Evolutionary conservation across 257 asterid genomes (phyloP), one percentile per base, ranked within the genome.

Genomic region (Osmanthus fragrans): DNA sequence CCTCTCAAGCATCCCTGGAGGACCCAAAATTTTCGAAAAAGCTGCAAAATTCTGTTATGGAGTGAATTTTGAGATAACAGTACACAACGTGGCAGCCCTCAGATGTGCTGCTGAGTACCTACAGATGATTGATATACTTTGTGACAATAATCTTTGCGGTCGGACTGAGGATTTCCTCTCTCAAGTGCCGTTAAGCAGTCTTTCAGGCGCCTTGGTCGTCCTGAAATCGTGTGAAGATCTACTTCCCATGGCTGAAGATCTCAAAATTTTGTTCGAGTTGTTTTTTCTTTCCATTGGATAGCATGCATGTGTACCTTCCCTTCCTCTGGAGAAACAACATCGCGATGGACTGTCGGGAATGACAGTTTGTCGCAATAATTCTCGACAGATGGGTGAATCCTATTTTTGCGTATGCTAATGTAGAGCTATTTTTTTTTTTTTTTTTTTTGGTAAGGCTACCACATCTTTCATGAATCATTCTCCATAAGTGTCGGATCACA

Each of bases 31-130:
- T 39, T 93, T 96, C 33, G 99, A 96, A 42, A 96, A 89, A 67
- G 89, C 98, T 6, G 98, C 99, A 0, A 96, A 91, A 54, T 96
- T 96, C 78, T 96, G 99, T 85, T 96, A 93, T 7, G 97, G 97
- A 2, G 97, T 93, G 25, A 96, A 96, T 89, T 96, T 96, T 72
- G 98, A 96, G 90, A 96, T 93, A 87, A 96, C 97, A 1, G 96
- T 96, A 12, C 93, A 96, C 36, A 93, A 93, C 89, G 96, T 96
- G 5, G 99, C 97, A 0, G 94, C 97, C 3, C 90, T 96, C 5
- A 84, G 98, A 12, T 96, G 99, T 72, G 98, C 96, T 9, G 97
- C 99, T 7, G 98, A 93, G 70, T 93, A 84, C 72, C 87, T 96
- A 4, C 94, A 93, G 56, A 96, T 96, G 99, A 92, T 96, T 34